Percentiles rank a stretch among this genome's conserved stretches.
Conservation (phyloP, 768 basidiomycete species). For the Termitomyces sp. region DNA sequence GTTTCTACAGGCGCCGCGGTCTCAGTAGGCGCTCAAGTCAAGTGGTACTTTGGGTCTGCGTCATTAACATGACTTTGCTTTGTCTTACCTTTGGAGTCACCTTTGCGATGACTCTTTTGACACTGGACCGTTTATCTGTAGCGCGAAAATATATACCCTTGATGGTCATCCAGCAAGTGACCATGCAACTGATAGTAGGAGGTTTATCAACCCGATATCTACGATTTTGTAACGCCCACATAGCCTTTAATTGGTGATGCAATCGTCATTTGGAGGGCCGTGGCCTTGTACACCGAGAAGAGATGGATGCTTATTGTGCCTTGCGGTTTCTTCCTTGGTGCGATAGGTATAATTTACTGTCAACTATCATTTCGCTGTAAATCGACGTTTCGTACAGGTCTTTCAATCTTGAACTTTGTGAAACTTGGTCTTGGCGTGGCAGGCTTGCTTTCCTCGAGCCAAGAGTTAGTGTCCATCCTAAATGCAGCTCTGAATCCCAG, state of each 20-base stretch:
- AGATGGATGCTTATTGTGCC: neutral
- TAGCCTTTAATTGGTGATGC: neutral
- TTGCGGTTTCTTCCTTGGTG: neutral
- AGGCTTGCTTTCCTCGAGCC: neutral
- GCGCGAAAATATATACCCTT: neutral
- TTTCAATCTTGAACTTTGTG: neutral
- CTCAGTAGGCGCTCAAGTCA: neutral
- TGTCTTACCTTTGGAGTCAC: neutral
- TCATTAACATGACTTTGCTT: neutral
- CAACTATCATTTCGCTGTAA: neutral
- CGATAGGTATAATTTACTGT: neutral
- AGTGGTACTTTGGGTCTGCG: neutral
- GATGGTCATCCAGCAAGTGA: neutral
- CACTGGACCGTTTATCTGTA: no score
- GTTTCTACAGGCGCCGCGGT: neutral
- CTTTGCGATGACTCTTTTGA: neutral
- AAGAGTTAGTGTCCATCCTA: no score
- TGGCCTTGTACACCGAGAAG: neutral
- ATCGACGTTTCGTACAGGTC: neutral
- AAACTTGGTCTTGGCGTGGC: fast-evolving
- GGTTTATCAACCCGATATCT: neutral
- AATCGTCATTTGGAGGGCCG: neutral
- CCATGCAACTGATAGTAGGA: neutral
- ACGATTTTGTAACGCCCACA: neutral
- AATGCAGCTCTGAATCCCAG: neutral